Base-by-base conservation (phyloP, 495 filamentous ascomycete species). In the Schizothecium vesticola region DNA sequence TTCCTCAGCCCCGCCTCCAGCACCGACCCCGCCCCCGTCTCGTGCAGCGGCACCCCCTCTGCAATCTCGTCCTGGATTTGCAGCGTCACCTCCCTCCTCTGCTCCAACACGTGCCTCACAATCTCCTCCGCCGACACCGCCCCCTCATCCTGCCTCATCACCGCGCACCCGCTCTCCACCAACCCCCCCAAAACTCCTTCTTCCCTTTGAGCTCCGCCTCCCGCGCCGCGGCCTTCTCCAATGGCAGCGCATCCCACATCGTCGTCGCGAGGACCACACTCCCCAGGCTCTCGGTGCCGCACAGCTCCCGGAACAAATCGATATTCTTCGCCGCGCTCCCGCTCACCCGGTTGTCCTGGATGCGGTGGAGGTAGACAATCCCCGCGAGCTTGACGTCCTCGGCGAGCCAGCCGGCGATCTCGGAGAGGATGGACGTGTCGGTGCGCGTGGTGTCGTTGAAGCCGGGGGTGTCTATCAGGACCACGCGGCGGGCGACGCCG, bases 351-450 rank as follows among this genome's bases (percentile, higher is more conserved):
- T 63, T 63, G 24, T 85, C 77, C 5, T 65, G 74, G 64, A 86
- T 87, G 4, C 74, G 71, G 64, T 86, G 84, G 0, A 85, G 71
- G 66, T 85, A 82, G 16, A 83, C 73, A 43, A 82, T 79, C 9
- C 80, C 79, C 21, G 60, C 36, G 4, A 75, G 61, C 23, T 56
- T 33, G 23, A 71, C 65, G 1, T 69, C 24, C 2, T 61, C 56
- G 10, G 57, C 57, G 1, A 84, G 64, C 57, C 71, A 65, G 13
- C 43, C 57, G 0, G 76, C 72, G 10, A 84, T 78, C 21, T 78
- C 70, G 6, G 59, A 21, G 16, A 84, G 72, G 11, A 85, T 73
- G 12, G 80, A 72, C 4, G 64, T 64, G 59, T 83, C 81, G 24
- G 71, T 72, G 31, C 69, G 67, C 23, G 43, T 70, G 3, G 75